Evolutionary conservation across 2,329 filamentous ascomycete genomes (phyloP).

Genomic region (Colletotrichum sp.): DNA sequence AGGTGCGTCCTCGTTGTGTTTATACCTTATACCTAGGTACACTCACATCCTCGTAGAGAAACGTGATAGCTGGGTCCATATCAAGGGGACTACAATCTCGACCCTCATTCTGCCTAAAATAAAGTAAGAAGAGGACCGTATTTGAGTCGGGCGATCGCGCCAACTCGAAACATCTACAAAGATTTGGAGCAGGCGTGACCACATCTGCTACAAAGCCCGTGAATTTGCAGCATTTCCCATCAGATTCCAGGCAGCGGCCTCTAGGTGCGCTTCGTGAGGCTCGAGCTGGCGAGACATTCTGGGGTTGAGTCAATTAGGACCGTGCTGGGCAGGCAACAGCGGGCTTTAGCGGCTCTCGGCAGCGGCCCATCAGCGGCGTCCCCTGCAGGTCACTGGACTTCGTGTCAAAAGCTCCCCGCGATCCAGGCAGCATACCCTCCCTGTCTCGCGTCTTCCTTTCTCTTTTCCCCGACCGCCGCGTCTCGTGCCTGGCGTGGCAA

Average conservation of each 20-base stretch:
- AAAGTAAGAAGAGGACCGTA: background rate
- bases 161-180: background rate
- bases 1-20: background rate
- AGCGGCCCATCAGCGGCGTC: background rate
- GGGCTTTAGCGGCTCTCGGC: background rate
- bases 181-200: background rate
- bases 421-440: constrained; percentile 21
- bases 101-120: background rate
- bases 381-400: constrained; percentile 17
- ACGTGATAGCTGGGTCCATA: background rate
- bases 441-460: background rate
- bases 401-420: constrained; percentile 4
- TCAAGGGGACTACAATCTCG: background rate
- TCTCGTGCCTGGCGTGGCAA: background rate
- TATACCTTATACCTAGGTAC: background rate
- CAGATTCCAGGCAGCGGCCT: background rate
- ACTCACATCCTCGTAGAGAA: background rate
- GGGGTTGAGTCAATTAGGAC: background rate
- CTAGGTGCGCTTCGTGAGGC: background rate
- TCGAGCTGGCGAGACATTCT: background rate
- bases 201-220: background rate
- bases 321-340: constrained; percentile 13
- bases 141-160: background rate
- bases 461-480: background rate
- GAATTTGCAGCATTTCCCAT: background rate